These are phyloP conservation scores for Margaritispora aquatica DNA, from an alignment of 495 filamentous ascomycete genomes.

Conservation along the genomic window DNA sequence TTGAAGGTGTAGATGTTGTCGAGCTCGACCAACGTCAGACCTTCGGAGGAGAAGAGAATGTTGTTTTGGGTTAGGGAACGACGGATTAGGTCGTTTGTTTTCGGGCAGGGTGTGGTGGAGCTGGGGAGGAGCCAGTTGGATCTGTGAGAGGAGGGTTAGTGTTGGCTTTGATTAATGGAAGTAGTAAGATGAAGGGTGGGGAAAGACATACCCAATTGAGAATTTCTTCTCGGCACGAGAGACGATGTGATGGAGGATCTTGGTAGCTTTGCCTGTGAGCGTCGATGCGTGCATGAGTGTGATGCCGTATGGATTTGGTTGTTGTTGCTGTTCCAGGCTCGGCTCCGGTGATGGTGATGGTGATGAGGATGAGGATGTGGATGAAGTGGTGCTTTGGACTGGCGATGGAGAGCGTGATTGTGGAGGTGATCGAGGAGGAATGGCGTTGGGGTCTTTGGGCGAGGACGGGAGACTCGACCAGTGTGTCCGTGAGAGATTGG, in stretches of 20 bases:
- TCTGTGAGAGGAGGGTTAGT: constrained; percentile 16
- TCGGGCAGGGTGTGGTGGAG: constrained; percentile 28
- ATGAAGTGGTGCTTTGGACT: not conserved
- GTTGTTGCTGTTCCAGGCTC: not conserved
- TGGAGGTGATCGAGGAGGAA: not conserved
- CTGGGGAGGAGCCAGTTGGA: constrained; percentile 32
- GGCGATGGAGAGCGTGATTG: not conserved
- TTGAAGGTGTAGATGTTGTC: constrained; percentile 73
- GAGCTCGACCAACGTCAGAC: constrained; percentile 58
- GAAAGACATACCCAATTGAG: constrained; percentile 18
- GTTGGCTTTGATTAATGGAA: constrained; percentile 9
- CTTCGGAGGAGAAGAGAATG: constrained; percentile 62
- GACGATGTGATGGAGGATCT: constrained; percentile 16
- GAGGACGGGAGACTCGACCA: constrained; percentile 12
- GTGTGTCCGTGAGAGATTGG: constrained; percentile 7
- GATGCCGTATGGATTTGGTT: constrained; percentile 15
- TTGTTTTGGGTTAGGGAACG: constrained; percentile 65
- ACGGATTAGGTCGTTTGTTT: constrained; percentile 48
- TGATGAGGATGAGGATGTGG: constrained; percentile 1
- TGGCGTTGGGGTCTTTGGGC: not conserved
- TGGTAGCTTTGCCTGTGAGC: constrained; percentile 15
- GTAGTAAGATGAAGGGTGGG: constrained; percentile 17
- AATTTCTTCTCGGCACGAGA: constrained; percentile 21
- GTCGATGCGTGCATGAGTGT: constrained; percentile 13
- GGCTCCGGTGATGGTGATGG: not conserved